phyloP scores from a whole-genome alignment of 345 rosid genomes.

The Melaleuca alternifolia region DNA sequence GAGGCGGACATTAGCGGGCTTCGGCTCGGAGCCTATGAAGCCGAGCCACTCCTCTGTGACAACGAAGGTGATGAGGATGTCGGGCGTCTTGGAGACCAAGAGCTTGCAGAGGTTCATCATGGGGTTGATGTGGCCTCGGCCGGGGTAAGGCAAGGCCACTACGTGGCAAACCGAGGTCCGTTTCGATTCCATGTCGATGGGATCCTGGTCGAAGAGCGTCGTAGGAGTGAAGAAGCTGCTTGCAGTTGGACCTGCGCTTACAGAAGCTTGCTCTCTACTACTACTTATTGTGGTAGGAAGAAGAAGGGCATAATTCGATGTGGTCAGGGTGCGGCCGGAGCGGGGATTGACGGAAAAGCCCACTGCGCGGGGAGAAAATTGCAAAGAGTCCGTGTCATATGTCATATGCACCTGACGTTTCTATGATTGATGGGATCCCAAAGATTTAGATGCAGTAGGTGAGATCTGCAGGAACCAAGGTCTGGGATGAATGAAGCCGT shows the following conservation, averaged over 20 bases:
- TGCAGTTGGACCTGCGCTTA: background rate
- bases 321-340: background rate
- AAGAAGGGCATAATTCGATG: background rate
- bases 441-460: too few relatives aligned
- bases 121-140: slow-evolving; percentile 64
- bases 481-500: background rate
- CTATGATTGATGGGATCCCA: background rate
- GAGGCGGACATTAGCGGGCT: slow-evolving; percentile 23
- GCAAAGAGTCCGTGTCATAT: background rate
- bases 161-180: slow-evolving; percentile 13
- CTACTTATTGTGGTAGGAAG: background rate
- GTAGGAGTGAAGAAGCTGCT: background rate
- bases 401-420: background rate
- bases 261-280: background rate
- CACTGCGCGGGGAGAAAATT: background rate
- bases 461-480: too few relatives aligned
- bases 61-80: slow-evolving; percentile 37
- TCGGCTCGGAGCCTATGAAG: slow-evolving; percentile 24
- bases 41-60: slow-evolving; percentile 69
- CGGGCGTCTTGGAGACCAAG: background rate
- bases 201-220: background rate
- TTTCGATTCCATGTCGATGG: background rate
- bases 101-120: slow-evolving; percentile 54
- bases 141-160: slow-evolving; percentile 58
- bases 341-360: background rate